phyloP scores from a whole-genome alignment of 2,329 filamentous ascomycete species.

The Tolypocladium guangdongense region DNA sequence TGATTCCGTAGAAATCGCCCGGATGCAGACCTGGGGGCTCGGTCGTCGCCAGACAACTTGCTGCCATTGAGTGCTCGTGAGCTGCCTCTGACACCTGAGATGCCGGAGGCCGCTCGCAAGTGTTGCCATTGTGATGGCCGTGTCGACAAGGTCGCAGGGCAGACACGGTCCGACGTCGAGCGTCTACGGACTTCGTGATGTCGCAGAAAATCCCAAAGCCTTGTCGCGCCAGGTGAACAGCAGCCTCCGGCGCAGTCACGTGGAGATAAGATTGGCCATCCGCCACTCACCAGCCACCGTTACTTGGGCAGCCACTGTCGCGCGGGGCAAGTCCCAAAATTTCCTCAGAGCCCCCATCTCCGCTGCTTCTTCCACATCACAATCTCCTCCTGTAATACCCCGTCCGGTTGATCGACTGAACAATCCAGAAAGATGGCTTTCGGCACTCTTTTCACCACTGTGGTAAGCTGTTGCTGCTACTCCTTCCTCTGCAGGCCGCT shows the following conservation, averaged over 20 bases:
- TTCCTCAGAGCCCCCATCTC: conserved; percentile 13
- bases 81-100: conserved; percentile 21
- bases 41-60: conserved; percentile 12
- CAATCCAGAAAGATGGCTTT: conserved; percentile 67
- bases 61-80: conserved; percentile 18
- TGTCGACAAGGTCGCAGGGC: conserved; percentile 11
- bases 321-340: conserved; percentile 25
- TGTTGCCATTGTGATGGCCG: conserved; percentile 22
- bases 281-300: conserved; percentile 10
- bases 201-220: not conserved
- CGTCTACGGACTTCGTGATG: not conserved
- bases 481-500: conserved; percentile 1
- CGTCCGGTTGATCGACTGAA: conserved; percentile 5
- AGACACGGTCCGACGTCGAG: conserved; percentile 8
- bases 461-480: conserved; percentile 41
- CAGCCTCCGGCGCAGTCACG: conserved; percentile 6
- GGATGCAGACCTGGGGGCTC: conserved; percentile 14
- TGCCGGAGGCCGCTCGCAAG: conserved; percentile 23
- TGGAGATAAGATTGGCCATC: conserved; percentile 10
- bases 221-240: not conserved
- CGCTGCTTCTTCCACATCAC: conserved; percentile 10
- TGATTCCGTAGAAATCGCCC: conserved; percentile 11
- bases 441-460: conserved; percentile 89
- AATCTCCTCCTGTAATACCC: conserved; percentile 4
- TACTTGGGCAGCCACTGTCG: conserved; percentile 12